phyloP scores from a whole-genome alignment of 352 stramenopile genomes.

The Phytopythium litorale region DNA sequence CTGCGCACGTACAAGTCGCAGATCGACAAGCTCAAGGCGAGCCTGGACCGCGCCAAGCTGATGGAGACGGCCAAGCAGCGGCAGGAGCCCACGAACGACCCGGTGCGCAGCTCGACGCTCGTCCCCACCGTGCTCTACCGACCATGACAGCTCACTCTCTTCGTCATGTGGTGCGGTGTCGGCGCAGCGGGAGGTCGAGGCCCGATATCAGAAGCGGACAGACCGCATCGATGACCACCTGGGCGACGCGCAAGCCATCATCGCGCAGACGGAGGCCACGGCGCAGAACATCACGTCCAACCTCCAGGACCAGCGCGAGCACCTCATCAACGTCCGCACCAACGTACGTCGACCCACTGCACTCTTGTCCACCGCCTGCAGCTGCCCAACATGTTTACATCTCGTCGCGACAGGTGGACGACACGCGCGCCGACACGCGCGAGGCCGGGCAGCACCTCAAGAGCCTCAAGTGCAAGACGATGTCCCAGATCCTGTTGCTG shows the following conservation, averaged over 20 bases:
- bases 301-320: constrained; percentile 59
- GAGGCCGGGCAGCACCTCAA: constrained; percentile 65
- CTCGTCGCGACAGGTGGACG: constrained; percentile 36
- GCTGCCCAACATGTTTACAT: neutral
- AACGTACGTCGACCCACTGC: constrained; percentile 27
- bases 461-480: constrained; percentile 82
- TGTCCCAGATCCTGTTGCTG: constrained; percentile 66
- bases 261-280: constrained; percentile 63
- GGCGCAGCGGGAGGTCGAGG: constrained; percentile 61
- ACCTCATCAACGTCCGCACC: constrained; percentile 67
- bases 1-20: constrained; percentile 81
- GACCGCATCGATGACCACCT: constrained; percentile 73
- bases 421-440: constrained; percentile 64
- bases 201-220: constrained; percentile 66
- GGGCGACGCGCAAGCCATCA: constrained; percentile 60
- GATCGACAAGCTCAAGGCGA: constrained; percentile 84
- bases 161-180: neutral
- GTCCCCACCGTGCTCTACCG: too few relatives aligned
- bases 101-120: neutral
- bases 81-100: constrained; percentile 33
- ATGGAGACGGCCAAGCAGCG: constrained; percentile 71
- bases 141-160: neutral
- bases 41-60: constrained; percentile 71
- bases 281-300: constrained; percentile 70
- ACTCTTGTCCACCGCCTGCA: neutral